Conservation (phyloP, 257 asterid genomes). For the Solanum boliviense region DNA sequence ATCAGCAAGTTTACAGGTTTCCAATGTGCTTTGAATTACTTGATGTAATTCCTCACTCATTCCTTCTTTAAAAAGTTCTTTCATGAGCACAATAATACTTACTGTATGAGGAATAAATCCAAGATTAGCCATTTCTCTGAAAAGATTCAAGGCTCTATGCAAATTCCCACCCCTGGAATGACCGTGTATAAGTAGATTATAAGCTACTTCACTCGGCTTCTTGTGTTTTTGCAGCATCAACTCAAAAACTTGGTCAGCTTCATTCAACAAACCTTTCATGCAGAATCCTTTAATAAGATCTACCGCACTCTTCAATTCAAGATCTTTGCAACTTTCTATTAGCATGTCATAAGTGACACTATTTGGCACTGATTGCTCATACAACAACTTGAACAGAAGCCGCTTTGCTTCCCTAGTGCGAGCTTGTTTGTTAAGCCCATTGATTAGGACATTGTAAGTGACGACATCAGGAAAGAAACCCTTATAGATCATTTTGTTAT, state of each 20-base stretch:
- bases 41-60: slow-evolving; percentile 39
- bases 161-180: slow-evolving; percentile 55
- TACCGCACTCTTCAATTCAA: slow-evolving; percentile 34
- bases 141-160: slow-evolving; percentile 46
- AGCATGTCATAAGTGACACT: slow-evolving; percentile 54
- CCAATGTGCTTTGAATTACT: slow-evolving; percentile 38
- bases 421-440: slow-evolving; percentile 59
- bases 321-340: slow-evolving; percentile 55
- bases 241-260: slow-evolving; percentile 59
- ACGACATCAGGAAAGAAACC: slow-evolving; percentile 78
- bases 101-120: slow-evolving; percentile 59
- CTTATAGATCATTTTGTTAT: slow-evolving; percentile 57
- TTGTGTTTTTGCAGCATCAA: slow-evolving; percentile 42
- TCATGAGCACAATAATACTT: slow-evolving; percentile 48
- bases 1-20: slow-evolving; percentile 53
- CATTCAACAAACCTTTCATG: slow-evolving; percentile 77
- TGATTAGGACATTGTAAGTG: slow-evolving; percentile 76
- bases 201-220: slow-evolving; percentile 51
- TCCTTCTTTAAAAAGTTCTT: slow-evolving; percentile 55
- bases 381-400: slow-evolving; percentile 53
- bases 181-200: slow-evolving; percentile 65
- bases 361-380: slow-evolving; percentile 46
- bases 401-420: slow-evolving; percentile 68
- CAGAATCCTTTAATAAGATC: slow-evolving; percentile 82
- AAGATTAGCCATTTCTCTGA: slow-evolving; percentile 40